Base-by-base conservation (phyloP, 164 flowering plant species). In the Annona squamosa region DNA sequence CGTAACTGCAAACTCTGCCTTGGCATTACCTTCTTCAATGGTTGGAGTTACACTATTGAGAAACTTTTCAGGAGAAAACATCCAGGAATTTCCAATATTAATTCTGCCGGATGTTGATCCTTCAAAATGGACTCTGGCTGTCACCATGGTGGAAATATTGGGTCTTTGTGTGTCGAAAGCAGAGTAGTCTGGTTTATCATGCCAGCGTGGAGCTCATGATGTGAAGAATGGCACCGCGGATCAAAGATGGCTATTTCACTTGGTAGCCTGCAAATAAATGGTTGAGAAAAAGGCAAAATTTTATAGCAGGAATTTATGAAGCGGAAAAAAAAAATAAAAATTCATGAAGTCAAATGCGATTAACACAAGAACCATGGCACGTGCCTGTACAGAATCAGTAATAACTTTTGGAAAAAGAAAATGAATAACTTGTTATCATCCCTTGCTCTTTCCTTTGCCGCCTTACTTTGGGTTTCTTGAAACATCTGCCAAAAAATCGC, bases 11-110 rank as follows among this genome's bases (percentile, higher is more conserved):
- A 4, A 46, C 68, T 66, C 68, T 37, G 37, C 68, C 19, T 73
- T 56, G 5, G 41, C 42, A 6, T 47, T 64, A 47, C 46, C 70
- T 19, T 18, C 70, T 7, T n/a, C 67, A 12, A 45, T 63, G 16
- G 70, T 47, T 57, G 56, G 48, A 48, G 57, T 68, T 72, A 13
- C 46, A 57, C 37, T 57, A 62, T 13, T 68, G 61, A 48, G 62
- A 26, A 26, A 61, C 48, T 68, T 46, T 48, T 63, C 18, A 43
- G 61, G 47, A 46, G 62, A 67, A 57, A 19, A 48, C 69, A 48
- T 61, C 42, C 18, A 68, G 13, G 26, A 67, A 68, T 67, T 72
- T 46, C 2, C 10, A 74, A 18, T 62, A 57, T 43, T 44, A 57
- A 46, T 13, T 46, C 45, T 56, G 18, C 16, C 68, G 43, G 68